A percentile compares a stretch with the other conserved stretches of the same genome.
Conservation (phyloP, 148 eudicot species). For the Fagopyrum homotropicum region DNA sequence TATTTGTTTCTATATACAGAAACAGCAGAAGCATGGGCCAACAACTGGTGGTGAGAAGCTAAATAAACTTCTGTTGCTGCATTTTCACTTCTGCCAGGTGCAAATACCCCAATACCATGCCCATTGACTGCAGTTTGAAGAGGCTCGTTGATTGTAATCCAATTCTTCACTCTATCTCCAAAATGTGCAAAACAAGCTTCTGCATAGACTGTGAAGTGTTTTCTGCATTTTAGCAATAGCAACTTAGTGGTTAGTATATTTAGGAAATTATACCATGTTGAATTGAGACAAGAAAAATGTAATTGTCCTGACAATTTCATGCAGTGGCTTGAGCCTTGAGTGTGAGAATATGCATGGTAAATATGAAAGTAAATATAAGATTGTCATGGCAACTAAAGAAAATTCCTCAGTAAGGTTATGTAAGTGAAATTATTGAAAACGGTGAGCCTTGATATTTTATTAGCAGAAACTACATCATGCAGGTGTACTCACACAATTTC, state of each 20-base stretch:
- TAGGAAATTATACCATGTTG: background rate
- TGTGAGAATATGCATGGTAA: background rate
- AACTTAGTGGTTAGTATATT: background rate
- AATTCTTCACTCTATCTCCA: conserved; percentile 79
- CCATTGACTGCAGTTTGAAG: conserved; percentile 73
- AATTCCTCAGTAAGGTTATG: background rate
- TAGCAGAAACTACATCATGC: background rate
- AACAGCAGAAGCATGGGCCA: conserved; percentile 73
- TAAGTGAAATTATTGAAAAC: background rate
- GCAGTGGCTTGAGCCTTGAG: background rate
- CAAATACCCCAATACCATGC: conserved; percentile 52
- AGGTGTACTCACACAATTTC: conserved; percentile 51
- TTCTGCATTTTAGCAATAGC: conserved; percentile 39
- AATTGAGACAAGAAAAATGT: background rate
- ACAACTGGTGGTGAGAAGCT: conserved; percentile 71
- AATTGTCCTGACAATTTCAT: background rate
- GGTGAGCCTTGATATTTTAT: background rate
- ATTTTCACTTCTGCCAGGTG: conserved; percentile 68
- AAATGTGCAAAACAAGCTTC: conserved; percentile 74
- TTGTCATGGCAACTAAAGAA: background rate
- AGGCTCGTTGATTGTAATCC: conserved; percentile 87
- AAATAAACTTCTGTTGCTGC: conserved; percentile 48
- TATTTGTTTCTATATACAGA: conserved; percentile 54
- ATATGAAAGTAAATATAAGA: background rate
- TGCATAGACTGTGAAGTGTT: conserved; percentile 73